Conservation (phyloP, 805 yeast species). For the Nakazawaea anatomiae region DNA sequence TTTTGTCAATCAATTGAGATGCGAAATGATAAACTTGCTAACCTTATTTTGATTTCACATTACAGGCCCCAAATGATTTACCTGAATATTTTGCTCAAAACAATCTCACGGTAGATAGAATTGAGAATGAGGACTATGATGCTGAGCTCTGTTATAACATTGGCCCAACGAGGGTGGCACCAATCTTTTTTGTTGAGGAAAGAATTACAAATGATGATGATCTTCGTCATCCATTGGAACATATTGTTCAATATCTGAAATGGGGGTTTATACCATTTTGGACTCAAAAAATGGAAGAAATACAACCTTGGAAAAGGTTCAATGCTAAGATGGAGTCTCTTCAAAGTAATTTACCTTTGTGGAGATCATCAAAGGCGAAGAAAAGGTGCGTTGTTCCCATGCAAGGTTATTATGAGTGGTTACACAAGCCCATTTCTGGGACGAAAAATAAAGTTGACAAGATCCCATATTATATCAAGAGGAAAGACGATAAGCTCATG, state of each 20-base stretch:
- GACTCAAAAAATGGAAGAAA: conserved; percentile 36
- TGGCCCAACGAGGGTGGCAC: conserved; percentile 53
- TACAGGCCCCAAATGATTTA: conserved; percentile 33
- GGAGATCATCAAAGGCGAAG: conserved; percentile 45
- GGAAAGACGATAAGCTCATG: conserved; percentile 45
- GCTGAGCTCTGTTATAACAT: conserved; percentile 46
- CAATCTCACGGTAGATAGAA: conserved; percentile 20
- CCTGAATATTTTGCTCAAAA: conserved; percentile 29
- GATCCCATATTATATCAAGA: conserved; percentile 60
- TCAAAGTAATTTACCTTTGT: conserved; percentile 38
- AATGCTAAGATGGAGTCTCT: conserved; percentile 72
- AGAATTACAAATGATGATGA: conserved; percentile 7
- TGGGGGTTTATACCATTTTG: conserved; percentile 80
- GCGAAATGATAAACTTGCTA: not conserved
- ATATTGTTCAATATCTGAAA: conserved; percentile 47
- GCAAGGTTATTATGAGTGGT: conserved; percentile 88
- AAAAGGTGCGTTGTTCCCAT: conserved; percentile 73
- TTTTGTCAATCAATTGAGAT: not conserved
- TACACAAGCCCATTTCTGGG: conserved; percentile 17
- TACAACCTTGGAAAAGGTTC: conserved; percentile 46
- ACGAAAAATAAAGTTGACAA: conserved; percentile 28
- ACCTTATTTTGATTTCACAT: not conserved
- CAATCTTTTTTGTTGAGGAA: conserved; percentile 24
- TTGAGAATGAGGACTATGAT: conserved; percentile 13
- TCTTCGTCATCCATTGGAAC: conserved; percentile 13